Percentiles rank a stretch among this genome's conserved stretches.
These are phyloP conservation scores for Aspergillus ellipticus DNA, from an alignment of 495 filamentous ascomycete species.

Conservation along the genomic window DNA sequence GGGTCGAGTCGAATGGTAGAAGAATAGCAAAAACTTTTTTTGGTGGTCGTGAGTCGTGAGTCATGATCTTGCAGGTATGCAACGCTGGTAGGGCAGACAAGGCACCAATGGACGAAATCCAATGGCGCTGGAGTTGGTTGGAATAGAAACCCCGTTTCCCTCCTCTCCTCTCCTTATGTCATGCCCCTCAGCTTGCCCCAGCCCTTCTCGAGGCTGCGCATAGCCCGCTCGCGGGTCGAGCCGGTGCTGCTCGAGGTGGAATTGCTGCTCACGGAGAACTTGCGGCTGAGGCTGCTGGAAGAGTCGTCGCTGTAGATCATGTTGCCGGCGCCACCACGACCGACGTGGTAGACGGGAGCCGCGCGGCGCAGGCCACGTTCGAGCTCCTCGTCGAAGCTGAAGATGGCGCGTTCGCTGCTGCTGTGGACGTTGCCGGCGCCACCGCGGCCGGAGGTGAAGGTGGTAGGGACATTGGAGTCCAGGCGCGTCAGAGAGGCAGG, in stretches of 20 bases:
- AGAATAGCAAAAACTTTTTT: slow-evolving; percentile 28
- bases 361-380: slow-evolving; percentile 61
- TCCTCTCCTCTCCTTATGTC: slow-evolving; percentile 25
- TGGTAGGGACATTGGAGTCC: slow-evolving; percentile 36
- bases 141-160: background rate
- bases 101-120: slow-evolving; percentile 6
- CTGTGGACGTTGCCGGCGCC: slow-evolving; percentile 85
- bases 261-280: slow-evolving; percentile 36
- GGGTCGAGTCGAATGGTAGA: slow-evolving; percentile 1
- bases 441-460: slow-evolving; percentile 78
- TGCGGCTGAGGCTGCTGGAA: slow-evolving; percentile 31
- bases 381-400: slow-evolving; percentile 92
- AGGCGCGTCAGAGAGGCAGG: slow-evolving; percentile 48
- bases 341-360: slow-evolving; percentile 73
- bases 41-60: slow-evolving; percentile 20
- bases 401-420: slow-evolving; percentile 62
- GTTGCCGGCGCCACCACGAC: slow-evolving; percentile 88
- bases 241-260: slow-evolving; percentile 35
- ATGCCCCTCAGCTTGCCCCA: slow-evolving; percentile 44
- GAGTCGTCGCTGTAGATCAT: slow-evolving; percentile 45
- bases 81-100: background rate
- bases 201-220: slow-evolving; percentile 39
- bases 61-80: slow-evolving; percentile 20
- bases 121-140: background rate
- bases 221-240: slow-evolving; percentile 39